phyloP scores from a whole-genome alignment of 371 early-diverging fungal species.

The Caulochytrium protostelioides region DNA sequence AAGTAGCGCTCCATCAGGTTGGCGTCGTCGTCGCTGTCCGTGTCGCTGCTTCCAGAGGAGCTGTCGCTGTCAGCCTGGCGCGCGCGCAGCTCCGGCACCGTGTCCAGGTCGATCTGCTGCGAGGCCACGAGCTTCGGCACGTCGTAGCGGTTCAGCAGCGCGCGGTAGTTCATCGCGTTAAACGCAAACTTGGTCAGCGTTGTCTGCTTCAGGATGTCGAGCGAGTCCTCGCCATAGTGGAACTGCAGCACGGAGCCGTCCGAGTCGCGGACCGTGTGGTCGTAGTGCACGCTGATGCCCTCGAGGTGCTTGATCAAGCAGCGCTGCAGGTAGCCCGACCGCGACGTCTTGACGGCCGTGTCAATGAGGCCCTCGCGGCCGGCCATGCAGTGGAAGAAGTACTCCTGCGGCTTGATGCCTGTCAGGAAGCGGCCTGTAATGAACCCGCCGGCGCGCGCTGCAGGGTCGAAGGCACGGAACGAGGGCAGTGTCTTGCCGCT shows the following conservation, averaged over 20 bases:
- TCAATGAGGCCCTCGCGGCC: slow-evolving; percentile 99
- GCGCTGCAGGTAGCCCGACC: slow-evolving; percentile 98
- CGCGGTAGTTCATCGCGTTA: slow-evolving; percentile 70
- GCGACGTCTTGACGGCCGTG: slow-evolving; percentile 99
- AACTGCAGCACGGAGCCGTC: slow-evolving; percentile 94
- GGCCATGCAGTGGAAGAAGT: slow-evolving; percentile 81
- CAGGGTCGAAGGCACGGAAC: slow-evolving; percentile 70
- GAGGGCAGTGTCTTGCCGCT: slow-evolving; percentile 94
- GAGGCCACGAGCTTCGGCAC: no score
- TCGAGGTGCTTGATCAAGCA: slow-evolving; percentile 99
- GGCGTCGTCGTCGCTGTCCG: no score
- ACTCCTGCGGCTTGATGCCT: slow-evolving; percentile 87
- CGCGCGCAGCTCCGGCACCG: no score
- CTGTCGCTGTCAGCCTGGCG: no score
- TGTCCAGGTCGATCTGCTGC: no score
- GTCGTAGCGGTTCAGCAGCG: slow-evolving; percentile 55
- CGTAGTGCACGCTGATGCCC: slow-evolving; percentile 87
- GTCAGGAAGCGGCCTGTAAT: slow-evolving; percentile 98
- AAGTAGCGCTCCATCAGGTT: no score
- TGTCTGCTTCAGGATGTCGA: slow-evolving; percentile 91
- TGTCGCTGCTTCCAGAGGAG: no score
- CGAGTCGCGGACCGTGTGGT: slow-evolving; percentile 84
- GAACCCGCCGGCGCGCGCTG: slow-evolving; percentile 90
- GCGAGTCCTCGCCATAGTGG: slow-evolving; percentile 97
- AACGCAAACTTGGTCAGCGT: slow-evolving; percentile 77